Evolutionary conservation across 352 stramenopile genomes (phyloP), one percentile per base, ranked within the genome.

Genomic region (Globisporangium acanthophoron): DNA sequence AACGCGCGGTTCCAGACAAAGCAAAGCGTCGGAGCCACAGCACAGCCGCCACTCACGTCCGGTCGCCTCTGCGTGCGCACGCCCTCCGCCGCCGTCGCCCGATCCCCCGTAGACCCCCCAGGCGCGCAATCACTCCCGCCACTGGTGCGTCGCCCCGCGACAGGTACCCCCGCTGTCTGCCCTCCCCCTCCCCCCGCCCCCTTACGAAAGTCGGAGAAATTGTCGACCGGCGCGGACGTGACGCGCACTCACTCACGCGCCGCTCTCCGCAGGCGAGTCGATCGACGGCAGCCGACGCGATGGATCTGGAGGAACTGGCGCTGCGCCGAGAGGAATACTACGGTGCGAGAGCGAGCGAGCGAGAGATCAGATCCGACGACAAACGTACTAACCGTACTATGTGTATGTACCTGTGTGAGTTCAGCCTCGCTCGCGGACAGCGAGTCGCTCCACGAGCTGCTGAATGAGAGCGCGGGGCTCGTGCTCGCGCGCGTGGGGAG

Each of bases 391-490:
- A 5, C 11, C 43, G 27, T 4, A 48, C 18, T 15, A 13, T 29
- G 21, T 37, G 20, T 52, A 11, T 18, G 37, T 41, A 12, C n/a
- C 5, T 11, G 35, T 24, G 29, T 3, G 24, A 5, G 31, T 20
- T 53, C 61, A 94, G 84, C 89, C 49, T 65, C 83, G 50, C 68
- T 94, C 39, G 69, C 67, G 44, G 73, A 73, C 39, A 80, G 82
- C 51, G 70, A 86, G 41, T 65, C 81, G 24, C 76, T 94, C 13
- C 76, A 74, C 53, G 68, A 78, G 40, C 65, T 92, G 24, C 73
- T 94, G 31, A 91, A 94, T 63, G 67, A 90, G 61, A 78, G 84
- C 21, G 83, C 75, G 18, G 85, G 85, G 12, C 59, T 95, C n/a
- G 58, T 95, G 51, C 76, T 93, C 33, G 85, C 85, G 20, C 78